These are phyloP conservation scores for Suillus subaureus DNA, from an alignment of 768 basidiomycete genomes.

Conservation along the genomic window DNA sequence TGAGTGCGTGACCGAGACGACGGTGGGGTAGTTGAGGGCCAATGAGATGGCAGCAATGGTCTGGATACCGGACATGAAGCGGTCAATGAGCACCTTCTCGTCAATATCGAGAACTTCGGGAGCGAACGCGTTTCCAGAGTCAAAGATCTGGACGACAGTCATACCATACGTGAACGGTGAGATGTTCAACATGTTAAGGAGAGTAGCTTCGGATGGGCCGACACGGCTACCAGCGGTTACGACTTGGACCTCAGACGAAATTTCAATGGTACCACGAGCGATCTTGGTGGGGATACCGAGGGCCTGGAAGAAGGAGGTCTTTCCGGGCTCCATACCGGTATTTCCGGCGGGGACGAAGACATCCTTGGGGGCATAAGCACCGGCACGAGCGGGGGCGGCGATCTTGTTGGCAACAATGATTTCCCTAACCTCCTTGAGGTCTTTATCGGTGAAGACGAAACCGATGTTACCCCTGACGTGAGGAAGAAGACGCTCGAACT, in stretches of 20 bases:
- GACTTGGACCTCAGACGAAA: conserved; percentile 95
- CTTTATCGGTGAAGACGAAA: conserved; percentile 93
- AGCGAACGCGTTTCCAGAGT: conserved; percentile 89
- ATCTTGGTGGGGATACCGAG: conserved; percentile 99
- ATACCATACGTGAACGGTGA: conserved; percentile 99
- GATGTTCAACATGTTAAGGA: conserved; percentile 99
- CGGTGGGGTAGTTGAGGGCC: conserved; percentile 93
- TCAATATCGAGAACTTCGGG: conserved; percentile 91
- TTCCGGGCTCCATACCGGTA: conserved; percentile 99
- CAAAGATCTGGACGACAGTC: conserved; percentile 96
- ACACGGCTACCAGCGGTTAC: conserved; percentile 91
- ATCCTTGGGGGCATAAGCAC: conserved; percentile 91
- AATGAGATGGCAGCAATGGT: conserved; percentile 95
- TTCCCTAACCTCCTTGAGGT: conserved; percentile 94
- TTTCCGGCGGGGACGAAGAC: conserved; percentile 93
- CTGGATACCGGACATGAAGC: conserved; percentile 93
- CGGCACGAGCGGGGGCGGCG: conserved; percentile 97
- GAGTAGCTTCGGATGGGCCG: conserved; percentile 94
- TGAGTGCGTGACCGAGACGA: conserved; percentile 92
- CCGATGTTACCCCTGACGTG: conserved; percentile 98
- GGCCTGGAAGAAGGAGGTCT: conserved; percentile 99
- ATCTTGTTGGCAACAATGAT: conserved; percentile 97
- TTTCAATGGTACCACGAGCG: conserved; percentile 99
- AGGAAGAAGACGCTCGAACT: conserved; percentile 95
- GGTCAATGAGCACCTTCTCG: conserved; percentile 87